phyloP scores from a whole-genome alignment of 306 rosid species.

The Cicer arietinum region DNA sequence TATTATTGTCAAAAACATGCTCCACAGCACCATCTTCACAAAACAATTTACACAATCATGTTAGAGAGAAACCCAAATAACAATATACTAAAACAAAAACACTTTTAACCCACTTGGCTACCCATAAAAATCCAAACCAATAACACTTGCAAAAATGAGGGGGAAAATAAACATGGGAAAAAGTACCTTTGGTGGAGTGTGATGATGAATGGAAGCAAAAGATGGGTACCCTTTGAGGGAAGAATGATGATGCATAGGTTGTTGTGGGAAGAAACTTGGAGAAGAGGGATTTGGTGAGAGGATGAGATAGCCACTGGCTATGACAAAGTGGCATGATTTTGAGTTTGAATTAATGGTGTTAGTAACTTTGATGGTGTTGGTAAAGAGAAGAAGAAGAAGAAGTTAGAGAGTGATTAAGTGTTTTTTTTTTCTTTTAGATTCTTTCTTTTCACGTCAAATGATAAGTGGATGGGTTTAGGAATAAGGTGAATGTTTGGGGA shows the following conservation, averaged over 20 bases:
- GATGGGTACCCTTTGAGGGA: background rate
- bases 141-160: background rate
- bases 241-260: slow-evolving; percentile 21
- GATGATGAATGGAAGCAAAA: slow-evolving; percentile 45
- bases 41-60: slow-evolving; percentile 30
- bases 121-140: slow-evolving; percentile 30
- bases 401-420: too few species aligned
- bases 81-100: background rate
- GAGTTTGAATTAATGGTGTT: background rate
- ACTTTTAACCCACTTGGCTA: slow-evolving; percentile 7
- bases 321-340: slow-evolving; percentile 45
- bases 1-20: slow-evolving; percentile 41
- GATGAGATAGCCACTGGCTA: slow-evolving; percentile 41
- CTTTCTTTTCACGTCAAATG: too few species aligned
- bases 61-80: slow-evolving; percentile 34
- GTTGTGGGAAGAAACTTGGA: slow-evolving; percentile 47
- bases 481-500: too few species aligned
- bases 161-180: background rate
- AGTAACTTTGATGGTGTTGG: too few species aligned
- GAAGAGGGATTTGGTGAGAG: slow-evolving; percentile 45
- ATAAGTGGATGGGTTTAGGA: too few species aligned
- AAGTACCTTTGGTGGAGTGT: slow-evolving; percentile 44
- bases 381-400: too few species aligned
- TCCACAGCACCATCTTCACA: slow-evolving; percentile 47
- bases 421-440: too few species aligned